A percentile compares a stretch with the other conserved stretches of the same genome.
Conservation (phyloP, 2,329 filamentous ascomycete genomes). For the Fusarium sambucinum region DNA sequence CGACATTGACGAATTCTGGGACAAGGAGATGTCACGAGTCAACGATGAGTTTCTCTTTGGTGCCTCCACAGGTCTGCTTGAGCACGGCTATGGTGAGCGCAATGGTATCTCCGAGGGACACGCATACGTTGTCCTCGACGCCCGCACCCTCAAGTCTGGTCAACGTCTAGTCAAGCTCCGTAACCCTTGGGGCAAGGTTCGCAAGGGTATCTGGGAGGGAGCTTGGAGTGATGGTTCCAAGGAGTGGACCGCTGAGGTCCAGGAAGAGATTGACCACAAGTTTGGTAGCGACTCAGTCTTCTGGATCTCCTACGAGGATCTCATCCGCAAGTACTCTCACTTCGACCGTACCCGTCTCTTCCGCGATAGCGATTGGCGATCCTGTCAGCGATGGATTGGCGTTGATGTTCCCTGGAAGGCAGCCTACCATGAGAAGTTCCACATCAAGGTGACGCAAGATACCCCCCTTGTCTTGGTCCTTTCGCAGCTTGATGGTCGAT, state of each 20-base stretch:
- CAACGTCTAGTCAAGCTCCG: conserved; percentile 69
- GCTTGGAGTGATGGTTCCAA: conserved; percentile 71
- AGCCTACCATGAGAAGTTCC: conserved; percentile 72
- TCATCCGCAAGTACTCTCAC: conserved; percentile 71
- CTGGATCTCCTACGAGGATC: conserved; percentile 73
- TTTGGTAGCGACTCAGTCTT: conserved; percentile 73
- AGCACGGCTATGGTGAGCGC: conserved; percentile 70
- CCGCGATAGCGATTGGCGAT: conserved; percentile 67
- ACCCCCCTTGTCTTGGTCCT: conserved; percentile 70
- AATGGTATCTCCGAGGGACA: conserved; percentile 70
- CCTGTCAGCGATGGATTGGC: conserved; percentile 70
- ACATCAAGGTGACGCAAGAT: conserved; percentile 66
- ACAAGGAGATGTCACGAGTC: conserved; percentile 81
- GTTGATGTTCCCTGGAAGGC: conserved; percentile 72
- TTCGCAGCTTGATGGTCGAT: conserved; percentile 71
- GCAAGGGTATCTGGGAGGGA: conserved; percentile 71
- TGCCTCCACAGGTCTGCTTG: conserved; percentile 74
- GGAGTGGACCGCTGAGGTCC: conserved; percentile 70
- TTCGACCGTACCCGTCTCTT: conserved; percentile 74
- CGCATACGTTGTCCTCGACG: conserved; percentile 72
- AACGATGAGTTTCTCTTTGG: conserved; percentile 85
- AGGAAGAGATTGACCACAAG: conserved; percentile 68
- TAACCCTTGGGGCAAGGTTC: conserved; percentile 71
- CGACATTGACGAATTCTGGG: conserved; percentile 86
- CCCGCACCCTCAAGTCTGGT: conserved; percentile 64